Percentiles rank a stretch among this genome's conserved stretches.
These are phyloP conservation scores for Nakaseomyces sp. DNA, from an alignment of 1,139 yeast species.

Conservation along the genomic window DNA sequence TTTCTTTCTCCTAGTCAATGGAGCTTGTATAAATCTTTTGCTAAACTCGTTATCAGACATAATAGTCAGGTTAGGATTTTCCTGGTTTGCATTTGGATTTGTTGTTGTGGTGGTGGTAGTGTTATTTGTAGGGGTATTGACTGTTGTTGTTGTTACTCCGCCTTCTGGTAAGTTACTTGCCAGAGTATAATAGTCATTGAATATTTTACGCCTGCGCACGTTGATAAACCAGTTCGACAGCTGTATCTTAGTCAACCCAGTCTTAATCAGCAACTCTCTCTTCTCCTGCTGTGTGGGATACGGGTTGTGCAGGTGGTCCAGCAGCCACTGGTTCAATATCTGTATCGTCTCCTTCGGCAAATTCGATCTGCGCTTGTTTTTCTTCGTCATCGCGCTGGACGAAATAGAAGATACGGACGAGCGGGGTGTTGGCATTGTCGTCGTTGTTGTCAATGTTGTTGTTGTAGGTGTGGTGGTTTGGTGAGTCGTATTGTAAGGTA, in stretches of 20 bases:
- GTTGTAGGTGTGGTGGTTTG: too few relatives aligned
- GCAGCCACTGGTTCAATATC: constrained; percentile 72
- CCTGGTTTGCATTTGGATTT: not conserved
- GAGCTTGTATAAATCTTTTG: constrained; percentile 21
- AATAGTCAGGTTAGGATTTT: not conserved
- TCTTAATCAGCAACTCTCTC: constrained; percentile 63
- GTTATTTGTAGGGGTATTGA: too few relatives aligned
- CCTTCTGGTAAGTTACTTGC: constrained; percentile 1
- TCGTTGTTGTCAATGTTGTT: too few relatives aligned
- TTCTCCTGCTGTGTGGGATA: constrained; percentile 91
- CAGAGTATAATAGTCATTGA: constrained; percentile 29
- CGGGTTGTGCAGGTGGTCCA: constrained; percentile 80
- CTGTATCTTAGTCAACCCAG: constrained; percentile 86
- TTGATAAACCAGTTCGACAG: constrained; percentile 94
- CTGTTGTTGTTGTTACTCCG: too few relatives aligned
- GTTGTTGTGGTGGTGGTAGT: not conserved
- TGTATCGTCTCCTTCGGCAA: constrained; percentile 85
- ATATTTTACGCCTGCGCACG: constrained; percentile 78
- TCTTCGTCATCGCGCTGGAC: constrained; percentile 1
- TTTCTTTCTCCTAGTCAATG: constrained; percentile 32
- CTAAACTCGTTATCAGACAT: constrained; percentile 5
- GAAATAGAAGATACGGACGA: not conserved
- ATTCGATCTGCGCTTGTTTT: constrained; percentile 45
- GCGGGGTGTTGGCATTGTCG: not conserved
- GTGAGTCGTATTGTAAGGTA: too few relatives aligned